Evolutionary conservation across 2,329 filamentous ascomycete species (phyloP).

Genomic region (Aspergillus pseudoglaucus): DNA sequence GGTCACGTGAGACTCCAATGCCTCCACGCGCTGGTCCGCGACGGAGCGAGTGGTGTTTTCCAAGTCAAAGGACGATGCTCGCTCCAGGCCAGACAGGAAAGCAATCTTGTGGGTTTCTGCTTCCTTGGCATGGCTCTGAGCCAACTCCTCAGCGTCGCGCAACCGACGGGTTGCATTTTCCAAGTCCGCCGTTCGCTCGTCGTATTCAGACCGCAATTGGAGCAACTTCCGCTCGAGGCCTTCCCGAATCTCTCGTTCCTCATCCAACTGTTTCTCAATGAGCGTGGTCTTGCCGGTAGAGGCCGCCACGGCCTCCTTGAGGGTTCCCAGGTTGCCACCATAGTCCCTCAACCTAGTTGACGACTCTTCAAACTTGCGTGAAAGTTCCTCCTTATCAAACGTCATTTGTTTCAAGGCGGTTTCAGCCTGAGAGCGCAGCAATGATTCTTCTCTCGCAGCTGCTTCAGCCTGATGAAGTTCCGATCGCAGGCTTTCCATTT

Average conservation of each 20-base stretch:
- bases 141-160: constrained; percentile 78
- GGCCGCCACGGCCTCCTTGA: constrained; percentile 70
- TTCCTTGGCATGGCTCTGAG: constrained; percentile 80
- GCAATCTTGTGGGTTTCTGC: constrained; percentile 77
- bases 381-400: constrained; percentile 78
- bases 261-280: constrained; percentile 68
- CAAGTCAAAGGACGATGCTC: constrained; percentile 48
- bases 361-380: constrained; percentile 60
- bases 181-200: constrained; percentile 70
- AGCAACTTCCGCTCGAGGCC: constrained; percentile 68
- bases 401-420: constrained; percentile 67
- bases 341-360: constrained; percentile 64
- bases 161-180: constrained; percentile 67
- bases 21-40: constrained; percentile 53
- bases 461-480: constrained; percentile 77
- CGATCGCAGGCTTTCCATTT: constrained; percentile 76
- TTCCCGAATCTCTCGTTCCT: constrained; percentile 72
- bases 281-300: constrained; percentile 70
- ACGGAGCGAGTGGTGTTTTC: constrained; percentile 30
- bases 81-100: constrained; percentile 75
- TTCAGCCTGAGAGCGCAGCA: constrained; percentile 69
- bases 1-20: constrained; percentile 73
- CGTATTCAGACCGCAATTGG: constrained; percentile 74
- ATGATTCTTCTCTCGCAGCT: constrained; percentile 70
- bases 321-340: constrained; percentile 62